Base-by-base conservation (phyloP, 2,329 filamentous ascomycete species). In the Aureobasidium lini region DNA sequence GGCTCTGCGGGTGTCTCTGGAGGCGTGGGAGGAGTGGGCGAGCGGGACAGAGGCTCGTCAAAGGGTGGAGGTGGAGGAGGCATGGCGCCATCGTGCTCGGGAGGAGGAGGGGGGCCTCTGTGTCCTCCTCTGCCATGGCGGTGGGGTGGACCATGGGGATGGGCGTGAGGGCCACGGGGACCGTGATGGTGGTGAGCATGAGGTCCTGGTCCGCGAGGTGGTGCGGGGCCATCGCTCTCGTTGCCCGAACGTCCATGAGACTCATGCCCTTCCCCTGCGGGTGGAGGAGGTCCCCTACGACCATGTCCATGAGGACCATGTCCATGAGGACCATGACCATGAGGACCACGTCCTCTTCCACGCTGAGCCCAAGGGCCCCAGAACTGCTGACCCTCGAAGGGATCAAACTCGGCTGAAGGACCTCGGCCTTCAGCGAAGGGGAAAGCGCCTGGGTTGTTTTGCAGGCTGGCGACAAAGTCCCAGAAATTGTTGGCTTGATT, bases 401-500 rank as follows among this genome's bases (percentile, higher is more conserved):
- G 49, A 13, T 60, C 46, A n/a, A 50, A 50, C 5, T 40, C 34
- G 2, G 32, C 39, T 4, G 29, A 28, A n/a, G 15, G 67, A 67
- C 39, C 65, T 65, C 64, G 70, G 6, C 56, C 57, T 11, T 48
- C 50, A 31, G 61, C 37, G n/a, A 54, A 43, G 23, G 60, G 60
- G 36, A 29, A 13, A 2, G 42, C 31, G 16, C 34, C 44, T 29
- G 54, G 42, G 67, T 59, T 64, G 57, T 54, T 67, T 79, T 59
- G 57, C 11, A 84, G 72, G 62, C 70, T 73, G 56, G 77, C 74
- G 57, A 83, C 65, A 61, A 79, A 80, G 68, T 83, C 79, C 81
- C 81, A 83, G 67, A 83, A 81, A 76, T 74, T 4, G 75, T 75
- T 59, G 77, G 73, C 61, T 82, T 81, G 72, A 50, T 60, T 64